Evolutionary conservation across 1,139 yeast species (phyloP).

Genomic region (Debaryomyces subglobosus): DNA sequence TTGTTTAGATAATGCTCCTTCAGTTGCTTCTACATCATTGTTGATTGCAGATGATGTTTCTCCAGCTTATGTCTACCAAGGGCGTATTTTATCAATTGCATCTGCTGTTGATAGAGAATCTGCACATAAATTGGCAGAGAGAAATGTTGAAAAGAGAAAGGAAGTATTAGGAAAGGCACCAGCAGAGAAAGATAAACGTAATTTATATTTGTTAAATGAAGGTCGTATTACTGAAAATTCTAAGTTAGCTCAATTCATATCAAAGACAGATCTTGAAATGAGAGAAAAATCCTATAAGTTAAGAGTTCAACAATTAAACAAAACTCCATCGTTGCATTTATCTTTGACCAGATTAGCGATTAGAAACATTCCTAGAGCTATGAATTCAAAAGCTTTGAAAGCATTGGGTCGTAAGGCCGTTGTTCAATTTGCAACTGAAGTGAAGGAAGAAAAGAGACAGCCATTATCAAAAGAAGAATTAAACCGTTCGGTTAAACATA

Average conservation of each 20-base stretch:
- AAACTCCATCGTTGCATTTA: constrained; percentile 87
- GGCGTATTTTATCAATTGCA: constrained; percentile 81
- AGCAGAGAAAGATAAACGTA: constrained; percentile 80
- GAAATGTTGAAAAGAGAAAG: constrained; percentile 71
- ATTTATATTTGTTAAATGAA: constrained; percentile 83
- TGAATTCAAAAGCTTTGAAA: constrained; percentile 85
- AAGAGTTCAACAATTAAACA: constrained; percentile 87
- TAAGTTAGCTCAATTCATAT: constrained; percentile 69
- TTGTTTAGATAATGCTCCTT: constrained; percentile 81
- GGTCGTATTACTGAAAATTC: constrained; percentile 87
- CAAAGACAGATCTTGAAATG: constrained; percentile 77
- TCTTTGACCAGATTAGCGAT: constrained; percentile 93
- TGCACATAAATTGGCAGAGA: constrained; percentile 77
- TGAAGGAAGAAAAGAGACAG: constrained; percentile 71
- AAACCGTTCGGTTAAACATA: constrained; percentile 72
- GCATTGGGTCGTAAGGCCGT: constrained; percentile 94
- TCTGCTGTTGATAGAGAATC: constrained; percentile 87
- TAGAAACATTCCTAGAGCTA: constrained; percentile 89
- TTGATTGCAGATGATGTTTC: constrained; percentile 91
- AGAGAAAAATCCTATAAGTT: constrained; percentile 86
- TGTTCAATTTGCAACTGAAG: constrained; percentile 94
- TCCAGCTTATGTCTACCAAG: constrained; percentile 87
- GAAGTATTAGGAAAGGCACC: constrained; percentile 81
- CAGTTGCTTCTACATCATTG: constrained; percentile 72
- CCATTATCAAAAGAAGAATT: constrained; percentile 90